A percentile compares a stretch with the other conserved stretches of the same genome.
phyloP scores from a whole-genome alignment of 1,139 yeast species.

The Pichiaceae sp. region DNA sequence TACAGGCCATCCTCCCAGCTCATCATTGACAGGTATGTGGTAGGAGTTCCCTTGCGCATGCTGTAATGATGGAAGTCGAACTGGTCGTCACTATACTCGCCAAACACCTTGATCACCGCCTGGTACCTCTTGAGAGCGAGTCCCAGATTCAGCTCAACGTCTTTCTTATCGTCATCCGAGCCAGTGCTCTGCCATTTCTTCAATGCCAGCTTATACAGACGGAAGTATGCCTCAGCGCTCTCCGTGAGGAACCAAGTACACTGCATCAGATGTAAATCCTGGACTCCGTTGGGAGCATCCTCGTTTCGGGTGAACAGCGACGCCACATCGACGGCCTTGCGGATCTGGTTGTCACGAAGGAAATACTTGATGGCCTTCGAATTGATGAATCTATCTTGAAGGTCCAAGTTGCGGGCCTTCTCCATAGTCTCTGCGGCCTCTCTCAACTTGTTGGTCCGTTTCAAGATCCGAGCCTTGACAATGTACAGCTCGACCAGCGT shows the following conservation, averaged over 20 bases:
- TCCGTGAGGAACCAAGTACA: conserved; percentile 85
- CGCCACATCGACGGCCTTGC: conserved; percentile 66
- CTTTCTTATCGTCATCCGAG: conserved; percentile 5
- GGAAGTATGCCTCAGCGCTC: conserved; percentile 72
- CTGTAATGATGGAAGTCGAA: conserved; percentile 92
- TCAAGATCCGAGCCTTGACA: conserved; percentile 71
- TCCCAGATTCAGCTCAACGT: conserved; percentile 42
- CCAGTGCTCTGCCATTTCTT: conserved; percentile 5
- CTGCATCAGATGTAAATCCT: conserved; percentile 84
- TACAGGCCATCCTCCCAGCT: conserved; percentile 75
- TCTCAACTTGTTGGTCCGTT: conserved; percentile 53
- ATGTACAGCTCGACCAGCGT: conserved; percentile 77
- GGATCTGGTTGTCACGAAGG: conserved; percentile 69
- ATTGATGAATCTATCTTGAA: conserved; percentile 88
- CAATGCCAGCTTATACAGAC: conserved; percentile 27
- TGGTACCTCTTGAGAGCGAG: conserved; percentile 73
- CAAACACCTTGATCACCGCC: conserved; percentile 59
- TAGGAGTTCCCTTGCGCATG: conserved; percentile 83
- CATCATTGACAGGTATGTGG: conserved; percentile 69
- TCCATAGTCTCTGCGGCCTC: conserved; percentile 64
- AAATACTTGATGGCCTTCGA: conserved; percentile 81
- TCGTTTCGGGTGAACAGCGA: conserved; percentile 83
- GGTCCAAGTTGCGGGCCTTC: conserved; percentile 66
- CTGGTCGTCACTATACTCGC: conserved; percentile 74
- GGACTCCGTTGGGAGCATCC: conserved; percentile 67